Conservation (phyloP, 2,329 filamentous ascomycete species). For the Tetracladium maxilliforme region DNA sequence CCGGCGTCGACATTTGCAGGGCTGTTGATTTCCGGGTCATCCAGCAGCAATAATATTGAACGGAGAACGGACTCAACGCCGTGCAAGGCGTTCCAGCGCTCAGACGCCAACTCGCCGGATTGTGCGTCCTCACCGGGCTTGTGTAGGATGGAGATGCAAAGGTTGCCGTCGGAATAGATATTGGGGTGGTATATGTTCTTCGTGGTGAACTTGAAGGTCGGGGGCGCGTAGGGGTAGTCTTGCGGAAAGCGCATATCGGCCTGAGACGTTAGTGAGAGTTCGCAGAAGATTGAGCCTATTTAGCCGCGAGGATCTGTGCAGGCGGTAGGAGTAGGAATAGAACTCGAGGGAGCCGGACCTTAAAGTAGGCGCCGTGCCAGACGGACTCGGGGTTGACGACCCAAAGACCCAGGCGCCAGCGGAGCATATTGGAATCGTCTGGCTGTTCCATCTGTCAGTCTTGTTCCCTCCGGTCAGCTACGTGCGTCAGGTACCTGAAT, state of each 20-base stretch:
- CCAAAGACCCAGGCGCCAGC: slow-evolving; percentile 80
- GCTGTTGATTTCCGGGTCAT: slow-evolving; percentile 85
- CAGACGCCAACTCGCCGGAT: slow-evolving; percentile 78
- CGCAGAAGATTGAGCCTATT: not conserved
- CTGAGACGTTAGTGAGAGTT: slow-evolving; percentile 17
- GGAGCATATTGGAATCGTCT: slow-evolving; percentile 69
- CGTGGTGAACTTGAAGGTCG: slow-evolving; percentile 76
- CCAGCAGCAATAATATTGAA: slow-evolving; percentile 79
- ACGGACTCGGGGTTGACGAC: slow-evolving; percentile 84
- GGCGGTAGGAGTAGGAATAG: slow-evolving; percentile 1
- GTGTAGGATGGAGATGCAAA: slow-evolving; percentile 96
- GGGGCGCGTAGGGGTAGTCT: slow-evolving; percentile 83
- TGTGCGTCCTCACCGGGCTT: slow-evolving; percentile 81
- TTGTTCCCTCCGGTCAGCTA: slow-evolving; percentile 5
- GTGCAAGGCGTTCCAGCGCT: slow-evolving; percentile 90
- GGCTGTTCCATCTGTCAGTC: slow-evolving; percentile 30
- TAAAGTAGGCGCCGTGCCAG: slow-evolving; percentile 90
- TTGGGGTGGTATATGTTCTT: slow-evolving; percentile 81
- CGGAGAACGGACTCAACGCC: slow-evolving; percentile 90
- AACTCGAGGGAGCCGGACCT: slow-evolving; percentile 22
- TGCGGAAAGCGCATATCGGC: slow-evolving; percentile 75
- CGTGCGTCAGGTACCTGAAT: slow-evolving; percentile 49
- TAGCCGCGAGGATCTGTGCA: slow-evolving; percentile 1
- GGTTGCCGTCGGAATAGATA: slow-evolving; percentile 75
- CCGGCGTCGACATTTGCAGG: slow-evolving; percentile 91